Conservation (phyloP, 305 asterid genomes). For the Plantago coronopus region DNA sequence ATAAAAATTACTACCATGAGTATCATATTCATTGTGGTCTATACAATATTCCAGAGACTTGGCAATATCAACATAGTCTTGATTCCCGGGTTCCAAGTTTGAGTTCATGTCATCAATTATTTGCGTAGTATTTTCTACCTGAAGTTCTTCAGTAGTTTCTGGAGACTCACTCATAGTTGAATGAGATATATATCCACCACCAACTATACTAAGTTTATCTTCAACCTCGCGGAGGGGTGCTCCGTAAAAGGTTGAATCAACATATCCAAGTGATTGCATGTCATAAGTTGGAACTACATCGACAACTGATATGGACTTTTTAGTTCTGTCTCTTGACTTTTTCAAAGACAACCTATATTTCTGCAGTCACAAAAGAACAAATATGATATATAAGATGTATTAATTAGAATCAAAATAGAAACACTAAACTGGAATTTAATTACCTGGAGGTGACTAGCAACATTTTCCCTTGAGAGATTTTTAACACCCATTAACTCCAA, state of each 20-base stretch:
- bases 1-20: too few species aligned
- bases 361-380: slow-evolving; percentile 26
- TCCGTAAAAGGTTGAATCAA: not conserved
- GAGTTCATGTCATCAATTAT: too few species aligned
- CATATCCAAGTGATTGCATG: not conserved
- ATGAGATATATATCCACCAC: not conserved
- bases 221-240: not conserved
- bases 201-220: not conserved
- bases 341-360: slow-evolving; percentile 54
- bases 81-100: too few species aligned
- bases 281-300: not conserved
- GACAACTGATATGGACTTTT: not conserved
- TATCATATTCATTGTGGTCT: too few species aligned
- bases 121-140: too few species aligned
- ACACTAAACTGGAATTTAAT: not conserved
- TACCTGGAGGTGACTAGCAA: slow-evolving; percentile 78
- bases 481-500: slow-evolving; percentile 60
- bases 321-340: slow-evolving; percentile 1
- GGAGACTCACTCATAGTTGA: not conserved
- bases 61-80: too few species aligned
- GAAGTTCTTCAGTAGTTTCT: not conserved
- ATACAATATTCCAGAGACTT: too few species aligned
- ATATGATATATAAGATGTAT: not conserved
- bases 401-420: not conserved
- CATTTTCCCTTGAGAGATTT: slow-evolving; percentile 54